These are phyloP conservation scores for Buddleja alternifolia DNA, from an alignment of 257 asterid species.

Conservation along the genomic window DNA sequence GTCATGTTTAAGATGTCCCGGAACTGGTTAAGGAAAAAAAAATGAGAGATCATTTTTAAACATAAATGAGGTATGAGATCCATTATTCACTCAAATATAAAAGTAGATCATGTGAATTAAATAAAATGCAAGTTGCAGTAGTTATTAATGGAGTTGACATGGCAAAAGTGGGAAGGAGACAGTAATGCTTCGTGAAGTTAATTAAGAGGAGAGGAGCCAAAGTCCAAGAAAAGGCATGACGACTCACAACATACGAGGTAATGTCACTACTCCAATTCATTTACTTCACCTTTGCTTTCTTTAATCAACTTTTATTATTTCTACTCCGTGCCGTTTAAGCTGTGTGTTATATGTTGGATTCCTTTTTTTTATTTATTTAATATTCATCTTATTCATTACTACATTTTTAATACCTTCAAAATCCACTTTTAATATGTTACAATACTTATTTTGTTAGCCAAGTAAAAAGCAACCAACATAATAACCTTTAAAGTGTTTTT, in stretches of 20 bases:
- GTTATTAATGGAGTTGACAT: conserved; percentile 18
- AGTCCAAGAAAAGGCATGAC: conserved; percentile 39
- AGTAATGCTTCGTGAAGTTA: conserved; percentile 18
- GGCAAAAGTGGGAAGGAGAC: background rate
- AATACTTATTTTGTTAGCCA: background rate
- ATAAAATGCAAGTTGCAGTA: background rate
- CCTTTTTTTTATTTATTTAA: conserved; percentile 11
- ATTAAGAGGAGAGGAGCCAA: background rate
- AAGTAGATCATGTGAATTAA: background rate
- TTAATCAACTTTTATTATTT: background rate
- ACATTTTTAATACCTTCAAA: background rate
- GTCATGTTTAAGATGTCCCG: too few relatives aligned
- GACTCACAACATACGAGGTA: conserved; percentile 32
- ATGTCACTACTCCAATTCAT: background rate
- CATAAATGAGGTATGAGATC: too few relatives aligned
- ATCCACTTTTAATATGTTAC: too few relatives aligned
- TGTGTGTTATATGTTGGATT: conserved; percentile 26
- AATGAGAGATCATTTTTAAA: too few relatives aligned
- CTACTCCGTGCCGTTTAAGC: conserved; percentile 47
- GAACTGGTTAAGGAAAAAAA: too few relatives aligned
- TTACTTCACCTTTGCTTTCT: conserved; percentile 4
- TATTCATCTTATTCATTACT: conserved; percentile 18
- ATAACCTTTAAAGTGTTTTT: too few relatives aligned
- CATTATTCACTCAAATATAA: too few relatives aligned
- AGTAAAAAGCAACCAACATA: too few relatives aligned